phyloP scores from a whole-genome alignment of 169 alveolate genomes.

The Theileria annulata region DNA sequence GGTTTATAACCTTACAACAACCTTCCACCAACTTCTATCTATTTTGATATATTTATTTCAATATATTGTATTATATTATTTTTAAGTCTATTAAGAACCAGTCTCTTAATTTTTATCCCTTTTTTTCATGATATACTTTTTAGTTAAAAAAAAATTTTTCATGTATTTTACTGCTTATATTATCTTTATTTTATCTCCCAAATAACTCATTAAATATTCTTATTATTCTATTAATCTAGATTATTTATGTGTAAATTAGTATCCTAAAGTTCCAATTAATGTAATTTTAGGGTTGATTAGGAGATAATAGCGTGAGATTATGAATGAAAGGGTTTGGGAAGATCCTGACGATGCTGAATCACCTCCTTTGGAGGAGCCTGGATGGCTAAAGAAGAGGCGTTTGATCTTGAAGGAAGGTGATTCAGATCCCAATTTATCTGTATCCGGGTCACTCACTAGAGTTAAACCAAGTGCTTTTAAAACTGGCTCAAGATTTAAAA shows the following conservation, averaged over 20 bases:
- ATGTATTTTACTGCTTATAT: not conserved
- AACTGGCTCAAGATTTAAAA: constrained; percentile 40
- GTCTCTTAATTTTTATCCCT: no score
- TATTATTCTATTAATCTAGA: not conserved
- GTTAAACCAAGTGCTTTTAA: constrained; percentile 39
- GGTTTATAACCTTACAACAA: not conserved
- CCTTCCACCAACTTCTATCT: not conserved
- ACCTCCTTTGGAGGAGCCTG: constrained; percentile 34
- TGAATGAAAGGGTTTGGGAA: constrained; percentile 26
- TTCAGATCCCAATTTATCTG: not conserved
- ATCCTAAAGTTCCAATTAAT: no score
- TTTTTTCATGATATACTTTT: not conserved
- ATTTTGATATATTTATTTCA: no score
- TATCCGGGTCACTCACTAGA: constrained; percentile 48
- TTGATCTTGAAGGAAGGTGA: not conserved
- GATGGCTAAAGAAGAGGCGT: constrained; percentile 55
- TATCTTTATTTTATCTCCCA: not conserved
- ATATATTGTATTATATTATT: no score
- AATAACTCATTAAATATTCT: not conserved
- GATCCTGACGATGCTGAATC: constrained; percentile 45
- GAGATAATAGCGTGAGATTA: not conserved
- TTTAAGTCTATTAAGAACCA: not conserved
- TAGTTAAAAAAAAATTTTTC: no score
- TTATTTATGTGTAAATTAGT: no score
- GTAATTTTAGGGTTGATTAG: not conserved